These are phyloP conservation scores for Colletotrichum somersetense DNA, from an alignment of 2,329 filamentous ascomycete species.

Conservation along the genomic window DNA sequence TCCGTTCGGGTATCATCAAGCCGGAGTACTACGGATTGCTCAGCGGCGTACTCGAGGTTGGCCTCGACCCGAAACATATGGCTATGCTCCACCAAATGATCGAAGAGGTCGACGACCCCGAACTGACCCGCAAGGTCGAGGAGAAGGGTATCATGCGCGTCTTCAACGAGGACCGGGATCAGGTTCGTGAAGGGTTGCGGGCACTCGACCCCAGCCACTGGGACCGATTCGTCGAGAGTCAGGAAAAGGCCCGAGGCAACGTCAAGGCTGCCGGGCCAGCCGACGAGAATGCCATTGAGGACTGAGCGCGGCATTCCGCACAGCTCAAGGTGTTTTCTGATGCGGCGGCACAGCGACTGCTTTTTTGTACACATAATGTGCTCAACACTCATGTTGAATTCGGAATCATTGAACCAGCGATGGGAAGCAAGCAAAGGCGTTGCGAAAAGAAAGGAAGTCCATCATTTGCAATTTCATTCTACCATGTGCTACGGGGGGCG, in stretches of 20 bases:
- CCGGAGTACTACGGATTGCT: constrained; percentile 65
- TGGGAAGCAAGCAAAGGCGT: constrained; percentile 39
- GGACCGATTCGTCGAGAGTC: constrained; percentile 71
- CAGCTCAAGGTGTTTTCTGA: background rate
- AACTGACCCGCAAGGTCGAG: constrained; percentile 65
- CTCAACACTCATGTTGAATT: constrained; percentile 19
- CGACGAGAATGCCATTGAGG: constrained; percentile 59
- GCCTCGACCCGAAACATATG: constrained; percentile 63
- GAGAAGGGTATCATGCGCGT: constrained; percentile 71
- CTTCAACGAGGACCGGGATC: constrained; percentile 69
- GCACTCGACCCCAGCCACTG: constrained; percentile 76
- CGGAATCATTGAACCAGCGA: constrained; percentile 20
- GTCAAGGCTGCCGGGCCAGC: constrained; percentile 52
- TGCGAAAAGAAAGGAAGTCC: constrained; percentile 25
- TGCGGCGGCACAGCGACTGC: constrained; percentile 2
- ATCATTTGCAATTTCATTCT: constrained; percentile 5
- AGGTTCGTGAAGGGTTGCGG: constrained; percentile 63
- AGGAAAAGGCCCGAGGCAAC: constrained; percentile 70
- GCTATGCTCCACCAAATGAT: constrained; percentile 72
- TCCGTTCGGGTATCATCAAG: constrained; percentile 66
- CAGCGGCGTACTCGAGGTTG: constrained; percentile 62
- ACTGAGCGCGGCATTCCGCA: constrained; percentile 45
- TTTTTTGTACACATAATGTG: constrained; percentile 35
- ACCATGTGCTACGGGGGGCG: background rate
- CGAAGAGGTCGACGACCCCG: constrained; percentile 71